Evolutionary conservation across 192 early-diverging fungal genomes (phyloP).

Genomic region (Piromyces sp.): DNA sequence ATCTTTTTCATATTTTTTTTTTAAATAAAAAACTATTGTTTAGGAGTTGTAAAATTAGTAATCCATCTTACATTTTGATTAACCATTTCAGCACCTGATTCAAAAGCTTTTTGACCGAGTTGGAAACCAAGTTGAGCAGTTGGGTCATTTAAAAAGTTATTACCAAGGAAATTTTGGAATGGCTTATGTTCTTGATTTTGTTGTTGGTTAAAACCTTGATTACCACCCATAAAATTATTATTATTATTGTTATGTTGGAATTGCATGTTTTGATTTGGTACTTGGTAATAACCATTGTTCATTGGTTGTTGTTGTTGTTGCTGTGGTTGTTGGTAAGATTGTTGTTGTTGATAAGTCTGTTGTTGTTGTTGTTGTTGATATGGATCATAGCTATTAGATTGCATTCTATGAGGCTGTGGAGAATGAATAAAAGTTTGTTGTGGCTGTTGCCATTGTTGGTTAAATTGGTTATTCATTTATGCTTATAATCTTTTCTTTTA

Average conservation of each 20-base stretch:
- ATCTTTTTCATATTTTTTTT: too few species aligned
- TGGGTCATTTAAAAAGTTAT: slow-evolving; percentile 27
- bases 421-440: not conserved
- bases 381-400: not conserved
- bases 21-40: too few species aligned
- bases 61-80: slow-evolving; percentile 63
- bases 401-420: not conserved
- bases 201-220: not conserved
- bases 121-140: slow-evolving; percentile 88
- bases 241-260: not conserved
- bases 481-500: too few species aligned
- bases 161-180: not conserved
- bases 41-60: too few species aligned
- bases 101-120: slow-evolving; percentile 67
- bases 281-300: not conserved
- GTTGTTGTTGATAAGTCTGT: not conserved
- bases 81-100: slow-evolving; percentile 66
- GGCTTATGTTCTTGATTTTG: not conserved
- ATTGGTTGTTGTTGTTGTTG: not conserved
- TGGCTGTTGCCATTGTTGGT: not conserved
- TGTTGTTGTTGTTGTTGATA: not conserved
- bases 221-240: not conserved
- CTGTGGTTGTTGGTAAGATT: not conserved
- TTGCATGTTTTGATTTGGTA: not conserved
- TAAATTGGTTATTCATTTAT: not conserved